Percentiles rank a stretch among this genome's conserved stretches.
Conservation (phyloP, 331 rosid genomes). For the Telfairia occidentalis region DNA sequence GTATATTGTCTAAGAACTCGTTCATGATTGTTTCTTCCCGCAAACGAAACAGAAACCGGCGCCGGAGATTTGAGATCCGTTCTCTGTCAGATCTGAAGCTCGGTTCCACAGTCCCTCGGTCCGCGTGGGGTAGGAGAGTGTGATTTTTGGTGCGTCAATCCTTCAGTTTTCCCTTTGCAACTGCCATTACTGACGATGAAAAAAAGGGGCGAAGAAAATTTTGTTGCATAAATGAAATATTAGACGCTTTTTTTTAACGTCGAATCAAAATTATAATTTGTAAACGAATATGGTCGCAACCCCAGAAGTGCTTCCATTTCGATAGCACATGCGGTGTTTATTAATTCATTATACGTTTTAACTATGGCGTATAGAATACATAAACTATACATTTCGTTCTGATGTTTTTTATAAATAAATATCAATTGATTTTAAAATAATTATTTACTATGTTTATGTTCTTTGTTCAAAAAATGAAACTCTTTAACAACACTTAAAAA, state of each 20-base stretch:
- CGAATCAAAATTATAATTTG: neutral
- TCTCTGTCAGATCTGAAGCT: conserved; percentile 27
- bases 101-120: conserved; percentile 5
- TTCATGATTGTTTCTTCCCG: conserved; percentile 35
- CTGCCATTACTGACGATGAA: conserved; percentile 29
- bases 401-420: neutral
- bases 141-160: conserved; percentile 22
- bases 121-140: conserved; percentile 9
- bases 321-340: neutral
- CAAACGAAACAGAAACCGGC: conserved; percentile 29
- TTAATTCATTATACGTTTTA: neutral
- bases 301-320: neutral
- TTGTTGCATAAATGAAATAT: neutral
- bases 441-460: no score
- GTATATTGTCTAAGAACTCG: conserved; percentile 55
- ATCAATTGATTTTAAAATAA: neutral
- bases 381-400: neutral
- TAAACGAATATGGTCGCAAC: neutral
- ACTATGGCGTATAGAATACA: neutral
- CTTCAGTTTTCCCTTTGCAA: conserved; percentile 22
- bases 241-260: neutral
- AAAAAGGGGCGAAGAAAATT: neutral
- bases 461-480: no score
- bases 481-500: neutral
- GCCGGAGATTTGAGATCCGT: conserved; percentile 34